Conservation (phyloP, 2,329 filamentous ascomycete genomes). For the Colletotrichum musicola region DNA sequence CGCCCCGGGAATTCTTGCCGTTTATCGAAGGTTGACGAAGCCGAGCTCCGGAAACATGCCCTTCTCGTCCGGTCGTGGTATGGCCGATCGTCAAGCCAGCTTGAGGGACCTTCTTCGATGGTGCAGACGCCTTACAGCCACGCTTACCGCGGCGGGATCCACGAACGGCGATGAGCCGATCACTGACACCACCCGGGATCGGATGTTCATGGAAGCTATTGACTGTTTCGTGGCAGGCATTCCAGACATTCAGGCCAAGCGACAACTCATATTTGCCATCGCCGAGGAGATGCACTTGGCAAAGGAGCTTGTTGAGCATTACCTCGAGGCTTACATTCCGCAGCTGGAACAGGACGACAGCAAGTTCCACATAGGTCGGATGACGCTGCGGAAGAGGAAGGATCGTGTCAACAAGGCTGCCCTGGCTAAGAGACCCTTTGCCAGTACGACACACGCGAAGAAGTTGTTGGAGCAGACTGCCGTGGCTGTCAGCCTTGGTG, state of each 20-base stretch:
- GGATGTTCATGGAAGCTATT: conserved; percentile 92
- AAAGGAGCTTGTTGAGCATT: conserved; percentile 83
- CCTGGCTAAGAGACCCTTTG: conserved; percentile 78
- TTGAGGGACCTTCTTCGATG: conserved; percentile 91
- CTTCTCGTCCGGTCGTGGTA: conserved; percentile 59
- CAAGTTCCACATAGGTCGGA: conserved; percentile 75
- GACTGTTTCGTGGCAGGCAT: conserved; percentile 92
- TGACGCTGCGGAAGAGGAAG: conserved; percentile 70
- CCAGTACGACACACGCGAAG: conserved; percentile 87
- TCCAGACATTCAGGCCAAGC: conserved; percentile 72
- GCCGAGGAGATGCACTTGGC: conserved; percentile 91
- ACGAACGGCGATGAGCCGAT: conserved; percentile 78
- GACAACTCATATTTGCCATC: conserved; percentile 74
- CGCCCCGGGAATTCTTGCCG: conserved; percentile 68
- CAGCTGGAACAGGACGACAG: conserved; percentile 72
- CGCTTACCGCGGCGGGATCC: conserved; percentile 71
- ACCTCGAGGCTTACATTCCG: conserved; percentile 80
- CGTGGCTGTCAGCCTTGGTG: conserved; percentile 83
- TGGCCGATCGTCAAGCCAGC: conserved; percentile 67
- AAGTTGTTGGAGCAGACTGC: conserved; percentile 90
- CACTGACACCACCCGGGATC: conserved; percentile 78
- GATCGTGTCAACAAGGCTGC: conserved; percentile 59
- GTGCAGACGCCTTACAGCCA: conserved; percentile 80
- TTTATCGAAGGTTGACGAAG: conserved; percentile 67
- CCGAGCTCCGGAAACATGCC: conserved; percentile 47